These are phyloP conservation scores for Pelargonium nanum DNA, from an alignment of 345 rosid genomes.

Conservation along the genomic window DNA sequence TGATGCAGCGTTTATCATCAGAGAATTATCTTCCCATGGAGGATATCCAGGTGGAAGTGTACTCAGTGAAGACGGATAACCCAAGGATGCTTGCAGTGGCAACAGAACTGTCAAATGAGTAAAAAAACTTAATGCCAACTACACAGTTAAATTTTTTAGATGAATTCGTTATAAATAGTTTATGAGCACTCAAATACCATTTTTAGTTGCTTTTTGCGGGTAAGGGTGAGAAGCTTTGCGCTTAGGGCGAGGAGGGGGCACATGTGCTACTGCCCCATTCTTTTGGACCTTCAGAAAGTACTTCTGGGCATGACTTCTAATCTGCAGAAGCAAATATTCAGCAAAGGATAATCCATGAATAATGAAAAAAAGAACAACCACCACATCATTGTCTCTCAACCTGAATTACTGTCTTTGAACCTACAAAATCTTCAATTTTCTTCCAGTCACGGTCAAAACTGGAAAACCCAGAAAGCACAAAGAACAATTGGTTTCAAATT, in stretches of 20 bases:
- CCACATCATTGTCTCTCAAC: slow-evolving; percentile 22
- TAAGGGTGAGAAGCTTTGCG: slow-evolving; percentile 95
- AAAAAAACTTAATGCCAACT: not conserved
- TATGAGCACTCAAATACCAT: slow-evolving; percentile 33
- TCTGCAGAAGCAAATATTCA: slow-evolving; percentile 33
- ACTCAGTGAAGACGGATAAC: slow-evolving; percentile 34
- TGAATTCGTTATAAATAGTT: not conserved
- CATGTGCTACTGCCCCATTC: slow-evolving; percentile 81
- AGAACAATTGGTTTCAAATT: slow-evolving; percentile 8
- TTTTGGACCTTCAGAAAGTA: slow-evolving; percentile 94
- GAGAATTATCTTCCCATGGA: slow-evolving; percentile 58
- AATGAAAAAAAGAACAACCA: not conserved
- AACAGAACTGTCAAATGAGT: slow-evolving; percentile 34
- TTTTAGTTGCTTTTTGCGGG: slow-evolving; percentile 87
- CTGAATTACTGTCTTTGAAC: slow-evolving; percentile 98
- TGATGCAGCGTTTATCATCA: slow-evolving; percentile 35
- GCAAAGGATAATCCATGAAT: slow-evolving; percentile 3
- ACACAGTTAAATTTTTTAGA: not conserved
- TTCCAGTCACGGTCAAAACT: slow-evolving; percentile 99
- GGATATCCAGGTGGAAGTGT: slow-evolving; percentile 38
- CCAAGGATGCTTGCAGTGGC: slow-evolving; percentile 48
- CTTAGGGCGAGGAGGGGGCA: slow-evolving; percentile 96
- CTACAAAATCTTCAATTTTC: slow-evolving; percentile 94
- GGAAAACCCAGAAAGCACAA: slow-evolving; percentile 16
- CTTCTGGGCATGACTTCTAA: slow-evolving; percentile 97